Base-by-base conservation (phyloP, 1,284 basidiomycete species). In the Prillingera fragicola region DNA sequence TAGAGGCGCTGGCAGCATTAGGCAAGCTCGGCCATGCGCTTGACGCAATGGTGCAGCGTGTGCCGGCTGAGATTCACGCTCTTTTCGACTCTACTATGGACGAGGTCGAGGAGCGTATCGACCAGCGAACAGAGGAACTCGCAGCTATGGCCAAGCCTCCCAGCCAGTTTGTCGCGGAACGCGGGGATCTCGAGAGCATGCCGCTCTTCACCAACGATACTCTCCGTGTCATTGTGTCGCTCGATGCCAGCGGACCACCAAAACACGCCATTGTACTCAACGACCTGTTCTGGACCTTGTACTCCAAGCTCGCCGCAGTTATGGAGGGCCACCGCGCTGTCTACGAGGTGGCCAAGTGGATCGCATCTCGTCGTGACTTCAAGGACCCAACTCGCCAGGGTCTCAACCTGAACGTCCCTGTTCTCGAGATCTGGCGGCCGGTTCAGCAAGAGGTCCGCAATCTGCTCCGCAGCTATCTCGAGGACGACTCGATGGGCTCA, bases 241-340 rank as follows among this genome's bases (percentile, higher is more conserved):
- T 91, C 53, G 85, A 91, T 59, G 82, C 82, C 4, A 80, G 80
- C 23, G 78, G 79, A 7, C 86, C 85, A 56, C 78, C 82, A 38
- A 72, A 78, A 27, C 84, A 95, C 65, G 83, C 88, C 51, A 86
- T 92, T 58, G 81, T 85, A n/a, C 69, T 97, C 41, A 79, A 78
- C 49, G 95, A 98, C 70, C 76, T 99, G 27, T 97, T 98, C 70
- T 98, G 94, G 92, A 97, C 95, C 4, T 69, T 96, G 14, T 99
- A 90, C 66, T 95, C 91, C 5, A 99, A 99, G 70, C 70, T 99
- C 41, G 85, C 92, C 60, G 95, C 95, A 17, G 86, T 97, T n/a
- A 78, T 87, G 26, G 92, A 98, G 68, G 88, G 91, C 8, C 77
- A 97, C 55, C 77, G 92, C 36, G 85, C 96, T 3, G 79, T 95